A percentile compares a stretch with the other conserved stretches of the same genome.
These are phyloP conservation scores for Aspergillus wentii DNA, from an alignment of 495 filamentous ascomycete species.

Conservation along the genomic window DNA sequence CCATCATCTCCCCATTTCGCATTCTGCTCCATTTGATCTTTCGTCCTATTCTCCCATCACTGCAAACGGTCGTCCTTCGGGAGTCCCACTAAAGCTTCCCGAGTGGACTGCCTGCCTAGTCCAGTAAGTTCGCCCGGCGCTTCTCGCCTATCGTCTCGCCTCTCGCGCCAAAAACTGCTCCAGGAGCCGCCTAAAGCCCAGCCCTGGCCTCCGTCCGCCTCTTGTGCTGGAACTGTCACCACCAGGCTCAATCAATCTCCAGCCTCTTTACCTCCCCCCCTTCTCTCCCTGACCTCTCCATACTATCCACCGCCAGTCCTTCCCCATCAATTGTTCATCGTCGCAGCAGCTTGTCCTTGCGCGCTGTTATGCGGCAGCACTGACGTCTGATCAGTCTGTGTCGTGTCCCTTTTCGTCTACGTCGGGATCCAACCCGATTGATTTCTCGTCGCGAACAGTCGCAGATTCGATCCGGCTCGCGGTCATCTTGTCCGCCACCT, in stretches of 20 bases:
- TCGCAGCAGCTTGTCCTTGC: conserved; percentile 15
- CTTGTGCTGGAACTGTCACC: not conserved
- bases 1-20: no score
- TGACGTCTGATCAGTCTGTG: conserved; percentile 13
- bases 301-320: not conserved
- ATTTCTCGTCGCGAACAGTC: not conserved
- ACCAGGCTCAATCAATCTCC: no score
- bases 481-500: not conserved
- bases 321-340: not conserved
- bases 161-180: conserved; percentile 25
- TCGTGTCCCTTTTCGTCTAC: conserved; percentile 1
- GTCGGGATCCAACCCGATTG: not conserved
- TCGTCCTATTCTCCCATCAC: not conserved
- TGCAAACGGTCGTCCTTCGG: conserved; percentile 6
- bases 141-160: conserved; percentile 35
- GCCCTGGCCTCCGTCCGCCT: conserved; percentile 17
- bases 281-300: not conserved
- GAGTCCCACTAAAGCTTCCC: conserved; percentile 6
- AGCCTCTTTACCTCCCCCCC: not conserved
- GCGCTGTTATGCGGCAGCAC: conserved; percentile 19
- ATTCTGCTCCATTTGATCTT: no score
- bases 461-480: not conserved
- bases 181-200: conserved; percentile 25
- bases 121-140: conserved; percentile 9
- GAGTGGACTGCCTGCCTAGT: no score